Base-by-base conservation (phyloP, 73 alveolate genomes). In the Blepharisma stoltei region DNA sequence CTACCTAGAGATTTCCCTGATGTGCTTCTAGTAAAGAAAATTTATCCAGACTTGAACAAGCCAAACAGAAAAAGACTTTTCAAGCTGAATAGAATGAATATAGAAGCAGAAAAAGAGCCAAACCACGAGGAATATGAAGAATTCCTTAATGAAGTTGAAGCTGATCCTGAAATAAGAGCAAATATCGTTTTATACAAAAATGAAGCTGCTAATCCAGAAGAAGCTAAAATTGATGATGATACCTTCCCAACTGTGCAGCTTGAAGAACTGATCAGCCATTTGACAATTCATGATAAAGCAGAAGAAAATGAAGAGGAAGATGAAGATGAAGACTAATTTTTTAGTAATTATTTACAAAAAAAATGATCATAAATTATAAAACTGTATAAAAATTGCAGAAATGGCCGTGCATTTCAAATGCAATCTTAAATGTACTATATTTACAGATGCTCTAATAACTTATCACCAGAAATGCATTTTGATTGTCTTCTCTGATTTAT, bases 121-220 rank as follows among this genome's bases (percentile, higher is more conserved):
- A 70, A 66, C 7, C 78, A 80, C 60, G 84, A 81, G 69, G 97
- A 94, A 70, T 76, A 82, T 66, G 99, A 94, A 43, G 97, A 92
- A 83, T 94, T 94, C 91, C 66, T 92, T 83, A 69, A 86, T 67
- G 99, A 94, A 67, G 80, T 94, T 47, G 99, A 94, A 73, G 94
- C 90, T 65, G 96, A 89, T 68, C 92, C 92, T 60, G 99, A 92
- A 32, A 77, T 94, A 41, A 86, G 99, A 82, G 84, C 80, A 55
- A 67, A 86, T 47, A 81, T 94, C 41, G 88, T 89, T 84, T 79
- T 94, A 47, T 94, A 86, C 81, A 91, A 89, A 65, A 94, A 76
- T 44, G 38, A 25, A 67, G 37, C 79, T 23, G 76, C 14, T 1
- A 38, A 14, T 2, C 5, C 5, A 1, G 48, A 18, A 11, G 66